Base-by-base conservation (phyloP, 495 filamentous ascomycete species). In the Podospora didyma region DNA sequence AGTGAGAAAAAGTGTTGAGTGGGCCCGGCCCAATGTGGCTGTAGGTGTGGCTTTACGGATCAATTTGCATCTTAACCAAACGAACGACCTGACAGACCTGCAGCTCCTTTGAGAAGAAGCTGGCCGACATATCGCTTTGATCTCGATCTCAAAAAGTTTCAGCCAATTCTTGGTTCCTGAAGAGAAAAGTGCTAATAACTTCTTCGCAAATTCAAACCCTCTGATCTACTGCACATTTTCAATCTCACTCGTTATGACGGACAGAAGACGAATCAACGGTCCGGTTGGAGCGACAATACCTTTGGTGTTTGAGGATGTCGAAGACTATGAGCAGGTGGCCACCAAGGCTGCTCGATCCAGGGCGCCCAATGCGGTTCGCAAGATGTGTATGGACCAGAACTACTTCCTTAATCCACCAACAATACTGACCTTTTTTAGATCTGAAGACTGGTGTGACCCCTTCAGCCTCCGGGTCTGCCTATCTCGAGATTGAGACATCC, bases 401-500 rank as follows among this genome's bases (percentile, higher is more conserved):
- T 28, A 48, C 12, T 28, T 45, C 2, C 20, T 14, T 2, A 37
- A 39, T 21, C 3, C 10, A 3, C n/a, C 20, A 51, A 17, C 22
- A 60, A 51, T 52, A 44, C 60, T 63, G 19, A 66, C 39, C 42
- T 57, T 49, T 37, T 46, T 7, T 51, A 97, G 93, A 91, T 62
- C 77, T 98, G 28, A 90, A 94, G 73, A 97, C 94, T 11, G 89
- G 89, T 46, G 81, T 97, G 21, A 91, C 91, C 3, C 94, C 95
- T 11, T 95, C 94, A 2, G 94, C 95, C 7, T 90, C 90, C 21
- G 94, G 94, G 48, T 97, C 92, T 26, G 88, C 95, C 51, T 98
- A 97, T 67, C 79, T 96, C 55, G 94, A 98, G 77, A 83, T 96
- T 54, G 84, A 87, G 69, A 77, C 80, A 34, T 69, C 80, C 42